Evolutionary conservation across 2,329 filamentous ascomycete genomes (phyloP), one percentile per base, ranked within the genome.

Genomic region (Calonectria hongkongensis): DNA sequence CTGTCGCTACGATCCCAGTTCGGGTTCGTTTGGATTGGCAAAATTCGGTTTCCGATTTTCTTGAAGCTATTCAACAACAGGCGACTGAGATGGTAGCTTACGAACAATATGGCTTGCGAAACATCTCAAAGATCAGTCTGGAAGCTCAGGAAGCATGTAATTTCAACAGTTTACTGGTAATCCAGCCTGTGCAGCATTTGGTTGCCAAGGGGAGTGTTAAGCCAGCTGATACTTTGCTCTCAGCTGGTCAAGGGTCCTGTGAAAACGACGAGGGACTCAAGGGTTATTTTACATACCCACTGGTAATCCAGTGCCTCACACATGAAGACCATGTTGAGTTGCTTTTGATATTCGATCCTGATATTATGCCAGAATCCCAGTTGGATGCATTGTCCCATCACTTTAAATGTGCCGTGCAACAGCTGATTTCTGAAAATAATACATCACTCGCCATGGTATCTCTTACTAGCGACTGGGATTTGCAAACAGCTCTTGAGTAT

Each of bases 1-100:
- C 85, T 70, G 85, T 87, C 62, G 83, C 85, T 4, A 87, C 86
- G 0, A 81, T 87, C 4, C 85, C 86, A 0, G 74, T 87, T 6
- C 83, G 85, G 3, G 78, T 87, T 2, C 79, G 74, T 10, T 65
- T 87, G 13, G 78, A 81, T 88, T 16, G 7, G 2, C 39, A 63
- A 8, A 18, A 69, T 12, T 65, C 33, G 0, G 72, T 78, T 0
- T 18, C 54, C 0, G 62, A 77, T 0, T 71, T 73, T 25, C 65
- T 81, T 0, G 18, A 70, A 0, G 21, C 43, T 0, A 36, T 79
- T 1, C 79, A 79, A 25, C n/a, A 69, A 4, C 68, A 78, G 36
- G 65, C 72, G 3, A 33, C 70, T 1, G 73, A 76, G 0, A 76
- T 74, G 60, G 75, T 79, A 7, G 48, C 73, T 0, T 77, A 71